Evolutionary conservation across 1,284 basidiomycete species (phyloP), one percentile per base, ranked within the genome.

Genomic region (Ceratorhiza oryzae-sativae): DNA sequence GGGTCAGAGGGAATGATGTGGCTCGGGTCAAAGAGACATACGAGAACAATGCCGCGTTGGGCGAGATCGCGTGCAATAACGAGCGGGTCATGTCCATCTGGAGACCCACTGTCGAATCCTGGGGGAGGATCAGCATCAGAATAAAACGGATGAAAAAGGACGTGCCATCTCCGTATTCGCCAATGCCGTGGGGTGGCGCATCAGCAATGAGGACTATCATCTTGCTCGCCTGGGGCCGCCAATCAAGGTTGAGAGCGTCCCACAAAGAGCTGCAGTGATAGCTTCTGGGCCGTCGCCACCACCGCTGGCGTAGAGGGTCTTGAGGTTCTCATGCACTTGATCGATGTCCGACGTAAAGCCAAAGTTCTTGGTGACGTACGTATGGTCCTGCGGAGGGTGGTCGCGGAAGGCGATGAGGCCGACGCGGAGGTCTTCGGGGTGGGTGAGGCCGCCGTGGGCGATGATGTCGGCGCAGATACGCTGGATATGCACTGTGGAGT

Each of bases 201-300:
- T 99, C 97, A 10, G 97, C 95, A 77, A 98, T 95, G 76, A 96
- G 86, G 5, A 96, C 93, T 59, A 95, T 88, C 92, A 99, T 98
- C 84, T 94, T 97, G 78, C 92, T 95, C 18, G 97, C 94, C 67
- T 88, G 82, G 60, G 86, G 84, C 76, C 97, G 86, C 97, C 97
- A 99, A 46, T 95, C 91, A 87, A 98, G 91, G 71, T 88, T 87
- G 76, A 95, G 79, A 15, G 90, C 90, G 76, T 96, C 95, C 8
- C 90, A 89, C 81, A 39, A 13, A 99, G 84, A 12, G 92, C 97
- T 2, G 97, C 95, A 0, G 97, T 99, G 72, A 98, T 93, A 2
- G 96, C 97, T 80, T 99, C 97, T 0, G 97, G 97, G 0, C 97
- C 97, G 84, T 99, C 97, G 12, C 97, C 97, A 32, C 97, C 95